Evolutionary conservation across 371 early-diverging fungal species (phyloP).

Genomic region (Mucor ambiguus): DNA sequence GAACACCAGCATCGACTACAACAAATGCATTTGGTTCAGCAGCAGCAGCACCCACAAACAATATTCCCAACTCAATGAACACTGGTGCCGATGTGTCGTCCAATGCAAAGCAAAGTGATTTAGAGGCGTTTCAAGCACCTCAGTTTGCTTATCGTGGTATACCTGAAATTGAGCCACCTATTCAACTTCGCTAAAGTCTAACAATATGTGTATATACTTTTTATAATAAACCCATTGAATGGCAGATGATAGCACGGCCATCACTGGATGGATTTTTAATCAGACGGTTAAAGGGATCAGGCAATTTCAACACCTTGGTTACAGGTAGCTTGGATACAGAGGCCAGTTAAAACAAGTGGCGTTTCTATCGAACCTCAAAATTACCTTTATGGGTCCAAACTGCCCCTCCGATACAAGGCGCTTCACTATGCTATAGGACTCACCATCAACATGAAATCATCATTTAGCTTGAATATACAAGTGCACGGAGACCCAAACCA

Average conservation of each 20-base stretch:
- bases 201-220: neutral
- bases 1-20: slow-evolving; percentile 9
- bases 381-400: too few relatives aligned
- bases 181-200: slow-evolving; percentile 23
- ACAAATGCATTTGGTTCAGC: slow-evolving; percentile 24
- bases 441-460: neutral
- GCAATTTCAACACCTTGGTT: too few relatives aligned
- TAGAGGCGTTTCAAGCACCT: slow-evolving; percentile 43
- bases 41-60: neutral
- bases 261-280: neutral
- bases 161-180: slow-evolving; percentile 57
- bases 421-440: too few relatives aligned
- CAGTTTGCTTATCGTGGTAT: slow-evolving; percentile 41
- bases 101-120: slow-evolving; percentile 15
- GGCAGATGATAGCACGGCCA: neutral
- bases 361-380: too few relatives aligned
- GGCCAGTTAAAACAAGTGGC: too few relatives aligned
- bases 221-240: neutral
- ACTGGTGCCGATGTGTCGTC: slow-evolving; percentile 13
- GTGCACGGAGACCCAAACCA: neutral
- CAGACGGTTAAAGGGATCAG: neutral
- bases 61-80: neutral
- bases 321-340: too few relatives aligned
- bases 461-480: neutral
- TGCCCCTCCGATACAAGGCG: neutral